Evolutionary conservation across 1,284 basidiomycete species (phyloP).

Genomic region (Cystobasidiaceae sp.): DNA sequence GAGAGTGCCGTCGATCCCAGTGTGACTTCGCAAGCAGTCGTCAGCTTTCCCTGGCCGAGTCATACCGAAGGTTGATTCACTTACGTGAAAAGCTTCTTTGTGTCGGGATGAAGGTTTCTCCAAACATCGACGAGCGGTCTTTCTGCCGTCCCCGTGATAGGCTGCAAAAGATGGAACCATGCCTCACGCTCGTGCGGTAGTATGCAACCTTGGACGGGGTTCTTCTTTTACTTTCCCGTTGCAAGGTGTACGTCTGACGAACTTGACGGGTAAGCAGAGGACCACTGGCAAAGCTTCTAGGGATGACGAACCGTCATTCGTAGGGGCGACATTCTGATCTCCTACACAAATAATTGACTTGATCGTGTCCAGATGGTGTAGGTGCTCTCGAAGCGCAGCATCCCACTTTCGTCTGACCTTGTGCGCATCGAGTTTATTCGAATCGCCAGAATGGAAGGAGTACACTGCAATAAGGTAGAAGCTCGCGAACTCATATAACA

Average conservation of each 20-base stretch:
- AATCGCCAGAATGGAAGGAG: slow-evolving; percentile 17
- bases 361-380: slow-evolving; percentile 1
- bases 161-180: slow-evolving; percentile 7
- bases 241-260: slow-evolving; percentile 15
- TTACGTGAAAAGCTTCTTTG: slow-evolving; percentile 22
- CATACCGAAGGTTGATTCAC: too few relatives aligned
- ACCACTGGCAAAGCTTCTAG: background rate
- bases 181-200: slow-evolving; percentile 23
- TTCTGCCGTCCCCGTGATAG: background rate
- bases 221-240: slow-evolving; percentile 11
- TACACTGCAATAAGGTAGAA: slow-evolving; percentile 24
- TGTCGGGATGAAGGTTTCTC: slow-evolving; percentile 2
- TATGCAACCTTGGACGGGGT: slow-evolving; percentile 22
- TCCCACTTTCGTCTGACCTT: slow-evolving; percentile 1
- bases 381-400: slow-evolving; percentile 4
- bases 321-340: slow-evolving; percentile 26
- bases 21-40: background rate
- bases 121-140: slow-evolving; percentile 14
- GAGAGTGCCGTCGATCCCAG: slow-evolving; percentile 11
- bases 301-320: slow-evolving; percentile 4
- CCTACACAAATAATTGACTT: slow-evolving; percentile 20
- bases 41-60: too few relatives aligned
- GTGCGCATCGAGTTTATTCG: slow-evolving; percentile 3
- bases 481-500: background rate
- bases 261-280: background rate